phyloP scores from a whole-genome alignment of 148 eudicot genomes.

The Camellia lanceoleosa region DNA sequence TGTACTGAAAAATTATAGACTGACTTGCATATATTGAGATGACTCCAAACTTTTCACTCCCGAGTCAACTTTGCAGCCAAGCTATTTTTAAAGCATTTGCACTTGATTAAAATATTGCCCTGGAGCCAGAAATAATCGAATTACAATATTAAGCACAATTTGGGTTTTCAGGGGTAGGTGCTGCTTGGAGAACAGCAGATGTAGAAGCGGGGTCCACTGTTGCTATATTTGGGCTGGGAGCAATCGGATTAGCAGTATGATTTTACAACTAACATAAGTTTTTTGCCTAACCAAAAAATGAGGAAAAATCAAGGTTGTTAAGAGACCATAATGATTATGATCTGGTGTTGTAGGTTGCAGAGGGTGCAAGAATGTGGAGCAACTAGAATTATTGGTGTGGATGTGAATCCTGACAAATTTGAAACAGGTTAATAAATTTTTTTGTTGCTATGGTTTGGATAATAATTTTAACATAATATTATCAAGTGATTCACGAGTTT shows the following conservation, averaged over 20 bases:
- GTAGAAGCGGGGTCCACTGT: slow-evolving; percentile 84
- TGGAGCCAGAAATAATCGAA: neutral
- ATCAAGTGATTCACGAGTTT: neutral
- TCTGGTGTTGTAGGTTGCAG: slow-evolving; percentile 65
- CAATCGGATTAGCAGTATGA: slow-evolving; percentile 85
- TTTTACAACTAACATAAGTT: neutral
- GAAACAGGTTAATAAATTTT: slow-evolving; percentile 43
- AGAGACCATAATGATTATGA: neutral
- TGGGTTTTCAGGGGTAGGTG: slow-evolving; percentile 68
- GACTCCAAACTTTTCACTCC: neutral
- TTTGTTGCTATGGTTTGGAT: neutral
- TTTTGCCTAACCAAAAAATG: too few relatives aligned
- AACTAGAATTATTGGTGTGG: slow-evolving; percentile 79
- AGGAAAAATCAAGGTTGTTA: neutral
- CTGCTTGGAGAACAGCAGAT: slow-evolving; percentile 78
- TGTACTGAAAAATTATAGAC: neutral
- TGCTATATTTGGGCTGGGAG: slow-evolving; percentile 84
- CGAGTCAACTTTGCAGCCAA: neutral
- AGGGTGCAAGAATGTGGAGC: slow-evolving; percentile 92
- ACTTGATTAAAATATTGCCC: neutral
- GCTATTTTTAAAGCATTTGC: neutral
- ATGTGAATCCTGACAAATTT: slow-evolving; percentile 68
- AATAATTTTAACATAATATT: neutral
- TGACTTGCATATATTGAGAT: neutral
- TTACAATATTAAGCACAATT: neutral